Conservation (phyloP, 192 early-diverging fungal species). For the Umbelopsis vinacea region DNA sequence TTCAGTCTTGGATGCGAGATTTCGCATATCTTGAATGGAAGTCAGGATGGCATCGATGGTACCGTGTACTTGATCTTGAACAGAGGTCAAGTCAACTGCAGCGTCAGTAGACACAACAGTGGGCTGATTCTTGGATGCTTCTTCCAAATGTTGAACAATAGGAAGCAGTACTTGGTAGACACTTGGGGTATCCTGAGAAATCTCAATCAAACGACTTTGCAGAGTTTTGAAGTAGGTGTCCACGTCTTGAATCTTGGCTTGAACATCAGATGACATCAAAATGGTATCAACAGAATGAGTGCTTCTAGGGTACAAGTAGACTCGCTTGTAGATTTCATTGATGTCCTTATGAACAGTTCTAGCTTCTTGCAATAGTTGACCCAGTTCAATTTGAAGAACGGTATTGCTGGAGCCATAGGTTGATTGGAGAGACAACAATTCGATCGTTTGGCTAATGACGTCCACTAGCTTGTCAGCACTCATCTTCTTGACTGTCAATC, state of each 20-base stretch:
- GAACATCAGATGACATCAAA: conserved; percentile 33
- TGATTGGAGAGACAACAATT: not conserved
- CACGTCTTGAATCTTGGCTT: conserved; percentile 38
- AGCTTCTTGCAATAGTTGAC: not conserved
- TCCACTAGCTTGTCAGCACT: conserved; percentile 1
- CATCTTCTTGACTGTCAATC: conserved; percentile 17
- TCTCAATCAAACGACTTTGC: conserved; percentile 22
- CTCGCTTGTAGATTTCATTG: conserved; percentile 23
- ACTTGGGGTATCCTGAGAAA: conserved; percentile 38
- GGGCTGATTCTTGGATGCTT: conserved; percentile 28
- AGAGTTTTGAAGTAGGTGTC: conserved; percentile 37
- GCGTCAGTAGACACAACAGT: not conserved
- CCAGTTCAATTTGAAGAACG: not conserved
- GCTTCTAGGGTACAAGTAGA: conserved; percentile 33
- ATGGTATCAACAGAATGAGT: conserved; percentile 27
- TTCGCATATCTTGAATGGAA: conserved; percentile 47
- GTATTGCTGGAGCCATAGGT: not conserved
- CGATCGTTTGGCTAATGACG: not conserved
- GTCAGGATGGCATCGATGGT: conserved; percentile 51
- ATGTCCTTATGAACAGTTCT: conserved; percentile 29
- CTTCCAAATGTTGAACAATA: conserved; percentile 44
- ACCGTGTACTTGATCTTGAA: conserved; percentile 33
- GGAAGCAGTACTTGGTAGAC: conserved; percentile 41
- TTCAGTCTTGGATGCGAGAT: conserved; percentile 19
- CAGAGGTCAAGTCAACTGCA: not conserved